These are phyloP conservation scores for Bipolaris gigantea DNA, from an alignment of 2,329 filamentous ascomycete species.

Conservation along the genomic window DNA sequence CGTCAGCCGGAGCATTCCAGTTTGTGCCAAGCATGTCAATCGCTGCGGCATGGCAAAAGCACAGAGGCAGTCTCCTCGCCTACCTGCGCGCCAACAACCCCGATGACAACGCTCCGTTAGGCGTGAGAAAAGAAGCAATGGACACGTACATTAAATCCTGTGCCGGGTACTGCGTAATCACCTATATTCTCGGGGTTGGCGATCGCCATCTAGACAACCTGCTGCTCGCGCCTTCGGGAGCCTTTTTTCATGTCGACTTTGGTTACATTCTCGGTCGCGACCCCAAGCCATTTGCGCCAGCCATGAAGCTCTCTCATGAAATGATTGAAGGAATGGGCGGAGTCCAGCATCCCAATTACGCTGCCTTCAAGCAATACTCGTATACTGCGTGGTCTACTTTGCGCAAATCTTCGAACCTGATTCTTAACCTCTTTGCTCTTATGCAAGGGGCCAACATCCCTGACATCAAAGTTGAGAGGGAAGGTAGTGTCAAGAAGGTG, in stretches of 20 bases:
- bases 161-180: slow-evolving; percentile 97
- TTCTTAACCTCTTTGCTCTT: slow-evolving; percentile 90
- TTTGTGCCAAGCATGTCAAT: slow-evolving; percentile 87
- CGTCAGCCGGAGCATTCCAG: slow-evolving; percentile 85
- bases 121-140: slow-evolving; percentile 87
- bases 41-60: slow-evolving; percentile 80
- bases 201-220: slow-evolving; percentile 96
- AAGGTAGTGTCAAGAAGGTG: slow-evolving; percentile 93
- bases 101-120: slow-evolving; percentile 76
- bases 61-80: slow-evolving; percentile 74
- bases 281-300: slow-evolving; percentile 93
- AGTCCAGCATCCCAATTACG: slow-evolving; percentile 75
- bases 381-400: slow-evolving; percentile 92
- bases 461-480: slow-evolving; percentile 87
- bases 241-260: slow-evolving; percentile 99
- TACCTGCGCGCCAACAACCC: slow-evolving; percentile 91
- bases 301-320: slow-evolving; percentile 95
- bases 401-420: slow-evolving; percentile 84
- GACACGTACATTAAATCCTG: slow-evolving; percentile 96
- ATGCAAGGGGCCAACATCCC: slow-evolving; percentile 99
- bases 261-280: slow-evolving; percentile 97
- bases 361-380: slow-evolving; percentile 91
- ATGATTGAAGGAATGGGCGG: slow-evolving; percentile 99
- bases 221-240: slow-evolving; percentile 81
- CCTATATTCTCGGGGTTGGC: slow-evolving; percentile 93